Evolutionary conservation across 2,329 filamentous ascomycete species (phyloP), one percentile per base, ranked within the genome.

Genomic region (Elsinoe fawcettii): DNA sequence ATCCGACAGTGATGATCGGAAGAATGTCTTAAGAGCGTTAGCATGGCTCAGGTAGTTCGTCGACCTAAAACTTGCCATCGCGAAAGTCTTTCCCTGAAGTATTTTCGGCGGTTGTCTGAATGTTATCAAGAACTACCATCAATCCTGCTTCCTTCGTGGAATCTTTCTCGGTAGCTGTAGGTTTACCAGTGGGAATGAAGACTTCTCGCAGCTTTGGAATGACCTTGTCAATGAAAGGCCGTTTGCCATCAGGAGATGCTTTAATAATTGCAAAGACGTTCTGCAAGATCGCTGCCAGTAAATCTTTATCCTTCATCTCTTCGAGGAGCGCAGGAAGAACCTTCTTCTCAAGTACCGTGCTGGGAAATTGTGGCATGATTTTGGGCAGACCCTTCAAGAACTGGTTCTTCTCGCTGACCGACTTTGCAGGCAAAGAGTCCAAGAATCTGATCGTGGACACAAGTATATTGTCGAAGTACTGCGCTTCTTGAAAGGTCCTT

Each of bases 401-500:
- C 58, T 90, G 86, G 5, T 86, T 80, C 70, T 99, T 99, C 67
- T 99, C 93, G 61, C 83, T 88, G 0, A 88, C 80, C 1, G 90
- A 96, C 74, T 99, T 99, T 32, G 89, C 88, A 0, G 93, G 92
- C 59, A 99, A 83, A 0, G 85, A 82, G 65, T 99, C 93, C 23
- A 99, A 76, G 67, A 99, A 99, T 11, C 93, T 88, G 61, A 99
- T 96, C 0, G 93, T 96, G 0, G 91, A 96, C 20, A 99, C 90
- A 3, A 99, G 78, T 46, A 97, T 88, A 66, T 97, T 99, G 72
- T 99, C 90, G 69, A 99, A 99, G 69, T 95, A 99, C 63, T 89
- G 85, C 66, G 90, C 95, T 70, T 96, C 84, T 68, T 99, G 93
- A 64, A 99, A 97, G 65, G 96, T 92, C 56, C 82, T 84, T 3